Base-by-base conservation (phyloP, 768 basidiomycete genomes). In the Leccinum subgranulosum region DNA sequence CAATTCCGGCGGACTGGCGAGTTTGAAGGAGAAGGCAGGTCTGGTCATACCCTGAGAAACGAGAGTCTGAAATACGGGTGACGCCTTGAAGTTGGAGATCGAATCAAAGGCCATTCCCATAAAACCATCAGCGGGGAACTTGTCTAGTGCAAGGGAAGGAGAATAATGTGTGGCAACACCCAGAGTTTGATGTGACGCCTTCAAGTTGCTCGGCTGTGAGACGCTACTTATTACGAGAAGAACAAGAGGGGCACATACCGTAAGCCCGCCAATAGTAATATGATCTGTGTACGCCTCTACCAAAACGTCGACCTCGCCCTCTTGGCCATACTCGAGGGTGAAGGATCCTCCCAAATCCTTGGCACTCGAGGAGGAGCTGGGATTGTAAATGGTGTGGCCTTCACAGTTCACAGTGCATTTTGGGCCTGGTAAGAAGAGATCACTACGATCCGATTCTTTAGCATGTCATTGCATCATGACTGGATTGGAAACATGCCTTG, bases 1-100 rank as follows among this genome's bases (percentile, higher is more conserved):
- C 9, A 86, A 71, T 67, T 82, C 80, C 3, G 77, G 70, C 5
- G 63, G 54, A 10, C 62, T 19, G 11, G 79, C 66, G 8, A 84
- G 67, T 62, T 81, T 81, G 66, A 85, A 79, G 11, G 77, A 74
- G 64, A 84, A 83, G 49, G 70, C 69, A 21, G 28, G 28, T 10
- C 10, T 28, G 28, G 2, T 28, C 75, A 55, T 52, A 4, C 67
- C 69, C 51, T 83, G 71, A 1, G 63, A 54, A 23, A 79, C 58
- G 6, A 83, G 73, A 17, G 68, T 77, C 45, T 80, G 69, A 60
- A 80, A 77, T 43, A 79, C 62, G 0, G 79, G 74, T 10, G 51
- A 65, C 3, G 69, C 64, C 19, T 60, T 51, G 56, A 68, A 78
- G 7, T 39, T 65, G 8, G 79, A 76, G 52, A 79, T 64, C 23